Conservation (phyloP, 2,329 filamentous ascomycete genomes). For the Fusarium sp. region DNA sequence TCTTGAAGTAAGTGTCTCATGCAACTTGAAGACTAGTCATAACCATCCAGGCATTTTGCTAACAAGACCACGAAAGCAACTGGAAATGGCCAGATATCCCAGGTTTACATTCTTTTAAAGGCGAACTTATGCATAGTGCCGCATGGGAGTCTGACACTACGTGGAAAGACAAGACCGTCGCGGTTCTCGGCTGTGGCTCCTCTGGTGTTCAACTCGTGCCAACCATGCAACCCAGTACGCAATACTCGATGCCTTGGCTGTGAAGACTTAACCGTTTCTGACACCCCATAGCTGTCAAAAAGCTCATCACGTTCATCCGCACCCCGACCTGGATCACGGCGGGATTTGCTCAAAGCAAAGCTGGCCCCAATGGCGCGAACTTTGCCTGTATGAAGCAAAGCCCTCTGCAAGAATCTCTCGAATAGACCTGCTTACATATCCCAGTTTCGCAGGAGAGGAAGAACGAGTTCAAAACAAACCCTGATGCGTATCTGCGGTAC, state of each 20-base stretch:
- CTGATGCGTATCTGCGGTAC: conserved; percentile 64
- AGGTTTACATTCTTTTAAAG: conserved; percentile 61
- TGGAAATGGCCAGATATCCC: conserved; percentile 59
- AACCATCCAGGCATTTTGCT: not conserved
- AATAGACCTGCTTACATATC: not conserved
- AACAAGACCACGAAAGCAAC: conserved; percentile 5
- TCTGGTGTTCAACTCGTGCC: conserved; percentile 57
- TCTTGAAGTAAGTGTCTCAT: not conserved
- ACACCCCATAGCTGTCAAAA: conserved; percentile 8
- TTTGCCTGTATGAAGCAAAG: conserved; percentile 52
- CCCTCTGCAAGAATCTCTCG: not conserved
- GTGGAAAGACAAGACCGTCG: conserved; percentile 58
- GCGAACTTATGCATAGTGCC: conserved; percentile 62
- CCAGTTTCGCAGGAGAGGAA: conserved; percentile 53
- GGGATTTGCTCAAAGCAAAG: conserved; percentile 46
- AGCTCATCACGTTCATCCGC: conserved; percentile 25
- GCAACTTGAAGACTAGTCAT: not conserved
- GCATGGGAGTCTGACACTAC: conserved; percentile 39
- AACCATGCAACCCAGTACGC: not conserved
- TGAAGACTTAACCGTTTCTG: not conserved
- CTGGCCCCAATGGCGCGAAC: conserved; percentile 59
- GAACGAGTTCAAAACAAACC: conserved; percentile 62
- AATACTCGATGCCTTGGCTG: not conserved
- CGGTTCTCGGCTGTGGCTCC: conserved; percentile 63
- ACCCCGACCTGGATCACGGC: conserved; percentile 23